Evolutionary conservation across 331 rosid genomes (phyloP).

Genomic region (Telfairia occidentalis): DNA sequence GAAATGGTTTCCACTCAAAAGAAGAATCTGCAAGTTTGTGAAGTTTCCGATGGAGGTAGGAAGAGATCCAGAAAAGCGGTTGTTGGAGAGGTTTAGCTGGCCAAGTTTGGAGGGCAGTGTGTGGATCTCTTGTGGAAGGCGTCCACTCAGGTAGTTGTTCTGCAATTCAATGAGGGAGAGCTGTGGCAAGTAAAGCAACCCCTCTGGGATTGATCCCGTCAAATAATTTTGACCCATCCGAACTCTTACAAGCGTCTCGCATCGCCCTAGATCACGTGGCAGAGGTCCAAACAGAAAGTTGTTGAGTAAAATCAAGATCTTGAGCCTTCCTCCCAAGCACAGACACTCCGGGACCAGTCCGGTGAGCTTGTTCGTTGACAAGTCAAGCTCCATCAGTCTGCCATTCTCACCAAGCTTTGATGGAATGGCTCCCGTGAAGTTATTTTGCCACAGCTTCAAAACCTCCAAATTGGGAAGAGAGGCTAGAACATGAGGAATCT

Average conservation of each 20-base stretch:
- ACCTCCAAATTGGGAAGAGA: slow-evolving; percentile 48
- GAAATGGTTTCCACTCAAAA: slow-evolving; percentile 55
- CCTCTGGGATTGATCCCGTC: slow-evolving; percentile 66
- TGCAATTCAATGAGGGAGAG: slow-evolving; percentile 57
- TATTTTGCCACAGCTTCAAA: slow-evolving; percentile 69
- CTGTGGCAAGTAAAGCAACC: slow-evolving; percentile 60
- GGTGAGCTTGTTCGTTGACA: slow-evolving; percentile 87
- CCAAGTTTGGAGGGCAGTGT: slow-evolving; percentile 29
- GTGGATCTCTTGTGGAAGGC: slow-evolving; percentile 36
- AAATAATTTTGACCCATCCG: slow-evolving; percentile 65
- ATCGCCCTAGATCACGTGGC: slow-evolving; percentile 53
- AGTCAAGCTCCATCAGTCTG: slow-evolving; percentile 51
- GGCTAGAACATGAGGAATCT: slow-evolving; percentile 61
- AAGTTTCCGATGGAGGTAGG: slow-evolving; percentile 56
- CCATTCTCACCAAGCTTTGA: slow-evolving; percentile 55
- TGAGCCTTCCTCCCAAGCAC: slow-evolving; percentile 53
- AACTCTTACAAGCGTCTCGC: slow-evolving; percentile 57
- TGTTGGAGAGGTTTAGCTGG: slow-evolving; percentile 67
- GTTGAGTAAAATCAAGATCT: slow-evolving; percentile 47
- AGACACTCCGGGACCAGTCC: slow-evolving; percentile 56
- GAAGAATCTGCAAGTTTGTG: slow-evolving; percentile 51
- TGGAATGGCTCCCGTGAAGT: slow-evolving; percentile 80
- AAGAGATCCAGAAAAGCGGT: slow-evolving; percentile 51
- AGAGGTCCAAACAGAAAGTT: slow-evolving; percentile 72
- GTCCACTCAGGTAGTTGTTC: slow-evolving; percentile 61